Evolutionary conservation across 345 rosid species (phyloP).

Genomic region (Carallia pectinifolia): DNA sequence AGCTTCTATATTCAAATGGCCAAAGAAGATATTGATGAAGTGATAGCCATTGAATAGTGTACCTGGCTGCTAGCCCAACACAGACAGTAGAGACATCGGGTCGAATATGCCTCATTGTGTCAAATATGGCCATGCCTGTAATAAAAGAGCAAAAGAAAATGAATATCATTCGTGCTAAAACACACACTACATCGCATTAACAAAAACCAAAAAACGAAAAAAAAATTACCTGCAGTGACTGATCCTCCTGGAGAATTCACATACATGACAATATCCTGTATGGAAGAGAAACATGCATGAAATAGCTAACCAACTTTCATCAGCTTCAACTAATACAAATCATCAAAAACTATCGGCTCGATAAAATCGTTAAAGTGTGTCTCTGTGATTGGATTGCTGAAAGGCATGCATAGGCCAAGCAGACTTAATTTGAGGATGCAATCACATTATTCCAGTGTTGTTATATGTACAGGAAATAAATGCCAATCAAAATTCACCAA

Average conservation of each 20-base stretch:
- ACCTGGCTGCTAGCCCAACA: constrained; percentile 98
- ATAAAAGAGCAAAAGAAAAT: constrained; percentile 5
- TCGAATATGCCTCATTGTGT: constrained; percentile 92
- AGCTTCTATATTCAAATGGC: too few relatives aligned
- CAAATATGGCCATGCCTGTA: constrained; percentile 91
- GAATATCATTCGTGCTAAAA: not conserved
- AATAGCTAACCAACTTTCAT: not conserved
- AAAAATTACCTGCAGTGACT: constrained; percentile 83
- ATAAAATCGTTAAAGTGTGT: not conserved
- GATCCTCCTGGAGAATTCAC: constrained; percentile 99
- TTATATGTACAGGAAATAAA: too few relatives aligned
- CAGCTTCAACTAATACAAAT: not conserved
- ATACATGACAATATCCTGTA: constrained; percentile 94
- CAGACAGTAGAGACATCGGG: constrained; percentile 95
- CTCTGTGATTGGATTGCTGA: not conserved
- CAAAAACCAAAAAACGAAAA: not conserved
- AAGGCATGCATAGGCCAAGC: too few relatives aligned
- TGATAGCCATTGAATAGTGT: constrained; percentile 15
- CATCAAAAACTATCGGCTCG: not conserved
- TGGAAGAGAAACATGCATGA: constrained; percentile 13
- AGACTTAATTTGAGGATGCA: too few relatives aligned
- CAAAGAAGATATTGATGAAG: too few relatives aligned
- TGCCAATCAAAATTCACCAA: too few relatives aligned
- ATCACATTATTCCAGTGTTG: too few relatives aligned
- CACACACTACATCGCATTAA: too few relatives aligned